phyloP scores from a whole-genome alignment of 2,329 filamentous ascomycete species.

The Botryosphaeria dothidea region DNA sequence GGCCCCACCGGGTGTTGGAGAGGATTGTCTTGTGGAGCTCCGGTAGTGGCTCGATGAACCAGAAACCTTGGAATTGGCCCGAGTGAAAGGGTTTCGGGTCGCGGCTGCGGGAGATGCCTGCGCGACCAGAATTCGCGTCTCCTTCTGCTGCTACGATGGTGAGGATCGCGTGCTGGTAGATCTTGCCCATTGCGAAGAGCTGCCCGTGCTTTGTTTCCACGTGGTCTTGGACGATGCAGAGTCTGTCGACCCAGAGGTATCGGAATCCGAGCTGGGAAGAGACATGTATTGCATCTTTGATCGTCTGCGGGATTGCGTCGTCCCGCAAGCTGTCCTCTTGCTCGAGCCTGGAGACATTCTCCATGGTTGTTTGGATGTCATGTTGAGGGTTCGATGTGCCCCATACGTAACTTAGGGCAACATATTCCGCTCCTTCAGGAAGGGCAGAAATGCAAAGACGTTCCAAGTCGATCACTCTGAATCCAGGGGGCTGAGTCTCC shows the following conservation, averaged over 20 bases:
- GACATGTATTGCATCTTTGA: constrained; percentile 19
- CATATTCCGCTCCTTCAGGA: not conserved
- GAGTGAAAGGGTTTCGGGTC: not conserved
- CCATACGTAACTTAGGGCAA: constrained; percentile 24
- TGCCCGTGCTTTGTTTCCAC: constrained; percentile 5
- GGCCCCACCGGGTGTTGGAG: constrained; percentile 3
- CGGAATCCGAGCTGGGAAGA: constrained; percentile 4
- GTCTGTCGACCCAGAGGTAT: constrained; percentile 23
- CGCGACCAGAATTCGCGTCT: not conserved
- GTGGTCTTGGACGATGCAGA: constrained; percentile 22
- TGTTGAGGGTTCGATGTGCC: not conserved
- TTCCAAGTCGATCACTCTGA: not conserved
- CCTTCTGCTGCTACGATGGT: constrained; percentile 18
- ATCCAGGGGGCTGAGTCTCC: not conserved
- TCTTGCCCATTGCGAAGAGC: constrained; percentile 21
- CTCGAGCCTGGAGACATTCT: not conserved
- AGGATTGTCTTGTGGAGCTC: no score
- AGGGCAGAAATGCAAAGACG: not conserved
- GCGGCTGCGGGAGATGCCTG: not conserved
- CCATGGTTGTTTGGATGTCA: not conserved
- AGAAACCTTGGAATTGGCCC: not conserved
- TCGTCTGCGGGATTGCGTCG: constrained; percentile 6
- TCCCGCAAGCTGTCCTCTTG: not conserved
- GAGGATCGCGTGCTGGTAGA: constrained; percentile 21
- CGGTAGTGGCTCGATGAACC: not conserved